Conservation (phyloP, 192 early-diverging fungal genomes). For the Linnemannia schmuckeri region DNA sequence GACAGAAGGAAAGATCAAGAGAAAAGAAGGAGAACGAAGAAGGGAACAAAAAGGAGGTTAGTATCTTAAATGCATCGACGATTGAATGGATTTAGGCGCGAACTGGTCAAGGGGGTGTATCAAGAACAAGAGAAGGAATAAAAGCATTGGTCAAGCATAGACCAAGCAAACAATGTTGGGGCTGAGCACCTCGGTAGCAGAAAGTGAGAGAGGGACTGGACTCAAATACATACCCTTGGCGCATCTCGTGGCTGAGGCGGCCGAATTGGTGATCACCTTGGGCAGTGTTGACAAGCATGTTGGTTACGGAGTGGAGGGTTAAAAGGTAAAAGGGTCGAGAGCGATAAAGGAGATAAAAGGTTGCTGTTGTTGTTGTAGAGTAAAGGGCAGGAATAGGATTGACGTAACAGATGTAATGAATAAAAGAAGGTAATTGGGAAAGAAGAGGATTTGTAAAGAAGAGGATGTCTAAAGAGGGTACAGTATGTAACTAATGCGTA, state of each 20-base stretch:
- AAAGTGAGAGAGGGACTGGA: neutral
- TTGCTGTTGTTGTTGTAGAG: neutral
- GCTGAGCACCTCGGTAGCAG: neutral
- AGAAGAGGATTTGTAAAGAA: neutral
- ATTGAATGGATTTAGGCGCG: neutral
- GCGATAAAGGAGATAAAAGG: neutral
- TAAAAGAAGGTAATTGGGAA: neutral
- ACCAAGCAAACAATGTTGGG: neutral
- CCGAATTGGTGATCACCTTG: conserved; percentile 24
- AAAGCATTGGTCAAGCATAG: neutral
- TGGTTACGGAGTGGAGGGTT: neutral
- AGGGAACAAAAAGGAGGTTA: conserved; percentile 11
- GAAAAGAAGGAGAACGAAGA: neutral
- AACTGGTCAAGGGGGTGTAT: neutral
- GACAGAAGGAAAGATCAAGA: neutral
- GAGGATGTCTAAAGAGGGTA: neutral
- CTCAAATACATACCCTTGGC: conserved; percentile 36
- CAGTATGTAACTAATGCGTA: neutral
- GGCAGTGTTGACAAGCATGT: conserved; percentile 46
- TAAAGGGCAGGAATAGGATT: neutral
- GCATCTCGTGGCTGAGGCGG: conserved; percentile 29
- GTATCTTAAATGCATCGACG: conserved; percentile 6
- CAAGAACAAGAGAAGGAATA: neutral
- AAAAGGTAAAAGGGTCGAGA: neutral
- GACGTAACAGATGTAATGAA: neutral